phyloP scores from a whole-genome alignment of 768 basidiomycete species.

The Pisolithus microcarpus region DNA sequence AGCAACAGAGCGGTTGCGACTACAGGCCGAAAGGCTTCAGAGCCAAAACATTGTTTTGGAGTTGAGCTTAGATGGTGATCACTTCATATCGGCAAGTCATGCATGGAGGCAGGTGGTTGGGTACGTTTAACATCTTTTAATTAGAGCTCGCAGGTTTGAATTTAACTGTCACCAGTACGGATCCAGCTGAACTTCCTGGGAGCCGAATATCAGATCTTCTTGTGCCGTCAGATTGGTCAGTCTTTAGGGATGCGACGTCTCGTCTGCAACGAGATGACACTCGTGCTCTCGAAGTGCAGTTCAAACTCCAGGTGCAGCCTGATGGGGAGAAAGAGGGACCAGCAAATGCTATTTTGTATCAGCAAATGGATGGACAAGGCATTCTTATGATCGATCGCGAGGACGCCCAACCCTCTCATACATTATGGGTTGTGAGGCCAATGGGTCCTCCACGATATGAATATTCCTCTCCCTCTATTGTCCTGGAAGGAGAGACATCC shows the following conservation, averaged over 20 bases:
- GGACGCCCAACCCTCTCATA: slow-evolving; percentile 82
- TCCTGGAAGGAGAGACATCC: slow-evolving; percentile 41
- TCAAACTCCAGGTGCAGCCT: slow-evolving; percentile 75
- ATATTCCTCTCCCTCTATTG: slow-evolving; percentile 54
- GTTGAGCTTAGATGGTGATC: slow-evolving; percentile 87
- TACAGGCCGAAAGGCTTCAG: slow-evolving; percentile 92
- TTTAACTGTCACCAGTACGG: slow-evolving; percentile 46
- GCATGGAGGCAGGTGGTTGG: slow-evolving; percentile 91
- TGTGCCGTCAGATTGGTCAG: slow-evolving; percentile 67
- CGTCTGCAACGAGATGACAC: slow-evolving; percentile 86
- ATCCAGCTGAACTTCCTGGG: slow-evolving; percentile 72
- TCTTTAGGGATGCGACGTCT: slow-evolving; percentile 82
- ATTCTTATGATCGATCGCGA: slow-evolving; percentile 97
- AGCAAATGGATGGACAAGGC: slow-evolving; percentile 94
- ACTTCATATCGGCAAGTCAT: slow-evolving; percentile 93
- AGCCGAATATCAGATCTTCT: slow-evolving; percentile 78
- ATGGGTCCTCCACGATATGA: slow-evolving; percentile 65
- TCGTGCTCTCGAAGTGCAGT: slow-evolving; percentile 87
- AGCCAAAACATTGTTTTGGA: slow-evolving; percentile 96
- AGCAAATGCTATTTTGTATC: slow-evolving; percentile 48
- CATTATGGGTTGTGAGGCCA: slow-evolving; percentile 97
- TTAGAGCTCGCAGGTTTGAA: slow-evolving; percentile 5
- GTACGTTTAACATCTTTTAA: slow-evolving; percentile 38
- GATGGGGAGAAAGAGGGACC: slow-evolving; percentile 49
- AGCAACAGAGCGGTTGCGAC: slow-evolving; percentile 78